phyloP scores from a whole-genome alignment of 768 basidiomycete genomes.

The Rhizopogon vinicolor region DNA sequence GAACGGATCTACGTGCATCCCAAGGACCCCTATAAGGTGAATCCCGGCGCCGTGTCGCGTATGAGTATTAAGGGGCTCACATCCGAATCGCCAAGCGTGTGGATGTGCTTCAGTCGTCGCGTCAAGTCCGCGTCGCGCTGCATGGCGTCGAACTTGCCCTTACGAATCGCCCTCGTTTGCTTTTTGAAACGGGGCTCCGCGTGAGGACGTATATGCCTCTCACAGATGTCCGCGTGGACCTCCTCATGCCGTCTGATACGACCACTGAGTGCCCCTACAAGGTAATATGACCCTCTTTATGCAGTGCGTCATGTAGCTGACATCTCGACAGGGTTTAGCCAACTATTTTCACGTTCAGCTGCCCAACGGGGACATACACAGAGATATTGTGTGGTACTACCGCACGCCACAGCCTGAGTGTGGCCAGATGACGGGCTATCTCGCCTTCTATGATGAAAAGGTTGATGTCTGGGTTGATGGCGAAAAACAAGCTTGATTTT shows the following conservation, averaged over 20 bases:
- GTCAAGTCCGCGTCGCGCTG: conserved; percentile 55
- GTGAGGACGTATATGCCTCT: conserved; percentile 60
- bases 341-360: conserved; percentile 51
- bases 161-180: conserved; percentile 45
- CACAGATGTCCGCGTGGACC: conserved; percentile 47
- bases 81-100: conserved; percentile 39
- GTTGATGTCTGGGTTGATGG: conserved; percentile 64
- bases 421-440: conserved; percentile 42
- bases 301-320: not conserved
- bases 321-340: conserved; percentile 45
- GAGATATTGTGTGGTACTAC: conserved; percentile 65
- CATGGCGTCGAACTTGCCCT: conserved; percentile 62
- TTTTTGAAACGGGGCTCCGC: conserved; percentile 55
- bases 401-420: conserved; percentile 48
- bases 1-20: conserved; percentile 57
- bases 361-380: conserved; percentile 36
- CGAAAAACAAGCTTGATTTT: conserved; percentile 33
- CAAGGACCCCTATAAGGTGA: conserved; percentile 67
- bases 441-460: conserved; percentile 65
- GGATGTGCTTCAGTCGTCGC: conserved; percentile 56
- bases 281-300: conserved; percentile 22
- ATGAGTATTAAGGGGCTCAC: too few relatives aligned
- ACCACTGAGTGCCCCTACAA: conserved; percentile 44
- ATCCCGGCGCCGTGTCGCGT: not conserved
- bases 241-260: conserved; percentile 42